phyloP scores from a whole-genome alignment of 345 rosid species.

The Moricandia moricandioides region DNA sequence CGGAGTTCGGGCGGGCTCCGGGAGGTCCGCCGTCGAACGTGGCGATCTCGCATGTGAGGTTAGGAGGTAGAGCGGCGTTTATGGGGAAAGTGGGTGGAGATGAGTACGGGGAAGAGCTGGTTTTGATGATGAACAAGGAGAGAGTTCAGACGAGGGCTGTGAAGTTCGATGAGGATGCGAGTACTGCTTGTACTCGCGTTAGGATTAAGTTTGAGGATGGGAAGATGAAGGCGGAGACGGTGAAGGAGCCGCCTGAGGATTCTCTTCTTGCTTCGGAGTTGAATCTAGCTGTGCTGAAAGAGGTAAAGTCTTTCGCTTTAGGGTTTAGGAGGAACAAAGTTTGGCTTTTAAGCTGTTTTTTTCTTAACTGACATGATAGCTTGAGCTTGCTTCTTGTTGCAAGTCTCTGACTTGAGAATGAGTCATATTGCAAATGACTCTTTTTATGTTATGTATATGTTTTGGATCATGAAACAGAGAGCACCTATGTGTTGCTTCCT shows the following conservation, averaged over 20 bases:
- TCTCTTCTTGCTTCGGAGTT: conserved; percentile 66
- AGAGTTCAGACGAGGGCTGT: conserved; percentile 83
- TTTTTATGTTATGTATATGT: too few relatives aligned
- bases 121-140: conserved; percentile 81
- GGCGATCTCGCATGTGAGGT: conserved; percentile 78
- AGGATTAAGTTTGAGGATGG: conserved; percentile 69
- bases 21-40: conserved; percentile 88
- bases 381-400: not conserved
- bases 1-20: conserved; percentile 81
- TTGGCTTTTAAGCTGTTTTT: not conserved
- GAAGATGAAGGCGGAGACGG: conserved; percentile 65
- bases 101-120: conserved; percentile 62
- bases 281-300: conserved; percentile 76
- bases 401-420: too few relatives aligned
- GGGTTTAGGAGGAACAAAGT: not conserved
- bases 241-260: conserved; percentile 72
- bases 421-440: too few relatives aligned
- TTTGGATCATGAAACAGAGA: too few relatives aligned
- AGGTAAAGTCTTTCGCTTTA: conserved; percentile 45
- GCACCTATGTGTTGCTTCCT: too few relatives aligned
- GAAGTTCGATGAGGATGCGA: conserved; percentile 53
- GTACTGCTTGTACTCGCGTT: conserved; percentile 64
- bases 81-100: conserved; percentile 93
- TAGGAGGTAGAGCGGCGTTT: conserved; percentile 89
- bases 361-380: not conserved